Percentiles rank a stretch among this genome's conserved stretches.
These are phyloP conservation scores for Litsea cubeba DNA, from an alignment of 164 flowering plant genomes.

Conservation along the genomic window DNA sequence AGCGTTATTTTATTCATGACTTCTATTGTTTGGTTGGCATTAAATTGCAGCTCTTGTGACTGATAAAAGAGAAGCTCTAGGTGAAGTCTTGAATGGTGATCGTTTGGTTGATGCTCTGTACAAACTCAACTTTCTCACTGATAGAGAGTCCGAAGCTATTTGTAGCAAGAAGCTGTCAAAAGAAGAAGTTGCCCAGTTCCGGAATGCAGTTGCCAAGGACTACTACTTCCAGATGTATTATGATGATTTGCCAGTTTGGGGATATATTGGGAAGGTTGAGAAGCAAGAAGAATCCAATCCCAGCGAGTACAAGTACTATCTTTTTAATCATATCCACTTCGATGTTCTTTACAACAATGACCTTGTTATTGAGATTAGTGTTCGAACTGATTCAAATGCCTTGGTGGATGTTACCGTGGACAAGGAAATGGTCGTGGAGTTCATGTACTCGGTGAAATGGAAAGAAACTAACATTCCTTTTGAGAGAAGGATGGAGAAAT, in stretches of 20 bases:
- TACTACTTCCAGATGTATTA: slow-evolving; percentile 43
- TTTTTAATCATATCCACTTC: slow-evolving; percentile 31
- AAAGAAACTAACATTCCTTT: slow-evolving; percentile 31
- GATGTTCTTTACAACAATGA: slow-evolving; percentile 33
- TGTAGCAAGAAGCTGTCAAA: slow-evolving; percentile 28
- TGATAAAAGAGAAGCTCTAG: slow-evolving; percentile 39
- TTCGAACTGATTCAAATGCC: slow-evolving; percentile 25
- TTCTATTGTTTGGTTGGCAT: neutral
- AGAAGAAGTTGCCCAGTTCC: slow-evolving; percentile 25
- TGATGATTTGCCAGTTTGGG: slow-evolving; percentile 42
- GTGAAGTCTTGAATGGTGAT: slow-evolving; percentile 39
- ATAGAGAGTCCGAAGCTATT: slow-evolving; percentile 28
- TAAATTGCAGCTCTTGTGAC: slow-evolving; percentile 15
- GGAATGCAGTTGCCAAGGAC: slow-evolving; percentile 31
- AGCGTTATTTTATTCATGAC: neutral
- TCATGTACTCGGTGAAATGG: slow-evolving; percentile 36
- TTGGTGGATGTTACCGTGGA: slow-evolving; percentile 41
- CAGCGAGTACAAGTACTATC: slow-evolving; percentile 29
- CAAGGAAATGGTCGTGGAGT: slow-evolving; percentile 30
- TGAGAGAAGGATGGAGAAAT: slow-evolving; percentile 39
- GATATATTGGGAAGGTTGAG: slow-evolving; percentile 36
- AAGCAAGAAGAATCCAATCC: slow-evolving; percentile 28
- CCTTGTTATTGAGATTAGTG: slow-evolving; percentile 35
- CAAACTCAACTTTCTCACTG: slow-evolving; percentile 27
- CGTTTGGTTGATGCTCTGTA: slow-evolving; percentile 38